These are phyloP conservation scores for Saccharomycopsis lassenensis DNA, from an alignment of 805 yeast genomes.

Conservation along the genomic window DNA sequence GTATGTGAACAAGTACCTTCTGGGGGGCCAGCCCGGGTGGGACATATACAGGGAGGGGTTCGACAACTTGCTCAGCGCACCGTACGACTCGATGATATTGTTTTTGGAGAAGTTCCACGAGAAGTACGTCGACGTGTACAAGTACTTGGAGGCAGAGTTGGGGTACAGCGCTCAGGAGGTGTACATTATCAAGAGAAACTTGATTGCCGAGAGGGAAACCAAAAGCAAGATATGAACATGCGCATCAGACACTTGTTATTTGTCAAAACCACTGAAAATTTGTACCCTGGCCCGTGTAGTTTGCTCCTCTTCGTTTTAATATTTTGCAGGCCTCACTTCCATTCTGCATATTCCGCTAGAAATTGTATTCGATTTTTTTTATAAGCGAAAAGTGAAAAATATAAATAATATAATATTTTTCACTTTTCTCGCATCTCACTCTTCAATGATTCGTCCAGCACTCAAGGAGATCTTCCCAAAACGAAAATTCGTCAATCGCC, in stretches of 20 bases:
- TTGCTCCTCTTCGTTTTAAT: too few relatives aligned
- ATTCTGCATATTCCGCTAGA: too few relatives aligned
- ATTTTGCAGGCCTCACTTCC: too few relatives aligned
- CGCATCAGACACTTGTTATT: too few relatives aligned
- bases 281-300: too few relatives aligned
- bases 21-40: constrained; percentile 6
- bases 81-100: constrained; percentile 59
- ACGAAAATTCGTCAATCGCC: constrained; percentile 42
- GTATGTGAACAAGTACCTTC: constrained; percentile 7
- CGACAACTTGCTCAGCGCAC: constrained; percentile 47
- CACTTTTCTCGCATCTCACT: too few relatives aligned
- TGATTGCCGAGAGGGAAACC: constrained; percentile 19
- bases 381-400: too few relatives aligned
- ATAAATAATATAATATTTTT: too few relatives aligned
- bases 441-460: too few relatives aligned
- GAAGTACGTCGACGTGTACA: constrained; percentile 43
- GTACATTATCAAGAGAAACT: constrained; percentile 24
- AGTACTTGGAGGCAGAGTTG: constrained; percentile 35
- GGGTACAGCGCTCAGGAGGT: constrained; percentile 38
- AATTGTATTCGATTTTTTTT: too few relatives aligned
- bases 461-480: constrained; percentile 38
- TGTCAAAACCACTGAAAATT: too few relatives aligned
- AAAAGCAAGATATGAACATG: too few relatives aligned
- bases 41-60: constrained; percentile 37
- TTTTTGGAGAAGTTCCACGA: constrained; percentile 42